These are phyloP conservation scores for Ophiostoma populinum DNA, from an alignment of 2,329 filamentous ascomycete species.

Conservation along the genomic window DNA sequence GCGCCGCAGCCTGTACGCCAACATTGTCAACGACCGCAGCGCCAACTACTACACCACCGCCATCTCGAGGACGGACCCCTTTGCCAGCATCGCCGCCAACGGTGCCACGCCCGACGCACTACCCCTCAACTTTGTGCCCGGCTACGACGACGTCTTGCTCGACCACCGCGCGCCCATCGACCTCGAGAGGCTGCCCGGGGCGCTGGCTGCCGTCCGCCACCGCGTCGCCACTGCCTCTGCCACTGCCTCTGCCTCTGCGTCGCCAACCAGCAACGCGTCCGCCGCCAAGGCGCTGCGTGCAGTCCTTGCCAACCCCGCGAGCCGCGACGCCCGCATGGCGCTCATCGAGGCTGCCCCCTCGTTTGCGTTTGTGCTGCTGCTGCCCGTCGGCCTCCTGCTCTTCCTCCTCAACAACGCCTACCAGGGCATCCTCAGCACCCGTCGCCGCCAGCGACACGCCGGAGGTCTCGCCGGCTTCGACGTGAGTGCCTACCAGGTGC, in stretches of 20 bases:
- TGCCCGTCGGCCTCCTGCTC: conserved; percentile 53
- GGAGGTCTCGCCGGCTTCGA: conserved; percentile 49
- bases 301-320: conserved; percentile 8
- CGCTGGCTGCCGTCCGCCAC: not conserved
- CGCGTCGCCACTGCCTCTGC: conserved; percentile 1
- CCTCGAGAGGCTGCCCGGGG: not conserved
- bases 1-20: conserved; percentile 63
- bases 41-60: conserved; percentile 71
- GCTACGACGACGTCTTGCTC: conserved; percentile 59
- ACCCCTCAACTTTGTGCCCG: conserved; percentile 55
- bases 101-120: conserved; percentile 40
- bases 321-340: conserved; percentile 5
- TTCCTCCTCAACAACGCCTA: conserved; percentile 62
- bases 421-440: conserved; percentile 58
- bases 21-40: conserved; percentile 71
- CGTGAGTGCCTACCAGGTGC: conserved; percentile 55
- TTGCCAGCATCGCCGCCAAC: conserved; percentile 19
- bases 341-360: conserved; percentile 25
- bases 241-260: conserved; percentile 1
- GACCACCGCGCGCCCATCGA: conserved; percentile 44
- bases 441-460: conserved; percentile 63
- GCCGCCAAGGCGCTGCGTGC: conserved; percentile 4
- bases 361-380: conserved; percentile 46
- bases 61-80: conserved; percentile 66
- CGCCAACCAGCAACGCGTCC: not conserved